Evolutionary conservation across 129 eudicot genomes (phyloP).

Genomic region (carrot (Daucus carota)): DH1_v3.0 NC_030384.2:34931501-34932000

Average conservation of each 20-base stretch:
- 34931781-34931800: constrained; percentile 96
- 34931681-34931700: background rate
- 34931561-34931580: too few species aligned
- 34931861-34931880: constrained; percentile 55
- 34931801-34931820: constrained; percentile 99
- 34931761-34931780: constrained; percentile 74
- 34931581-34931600: background rate
- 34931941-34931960: constrained; percentile 45
- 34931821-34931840: constrained; percentile 81
- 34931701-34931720: constrained; percentile 46
- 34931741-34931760: constrained; percentile 62
- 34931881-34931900: constrained; percentile 47
- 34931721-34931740: constrained; percentile 61
- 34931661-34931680: background rate
- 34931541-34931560: background rate
- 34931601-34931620: background rate
- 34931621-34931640: background rate
- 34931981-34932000: constrained; percentile 49
- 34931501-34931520: background rate
- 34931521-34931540: background rate
- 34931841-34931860: constrained; percentile 73
- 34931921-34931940: constrained; percentile 50
- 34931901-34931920: constrained; percentile 43
- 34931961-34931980: constrained; percentile 34
- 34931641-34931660: background rate